A percentile compares a stretch with the other conserved stretches of the same genome.
These are phyloP conservation scores for Botrytis paeoniae DNA, from an alignment of 2,329 filamentous ascomycete species.

Conservation along the genomic window DNA sequence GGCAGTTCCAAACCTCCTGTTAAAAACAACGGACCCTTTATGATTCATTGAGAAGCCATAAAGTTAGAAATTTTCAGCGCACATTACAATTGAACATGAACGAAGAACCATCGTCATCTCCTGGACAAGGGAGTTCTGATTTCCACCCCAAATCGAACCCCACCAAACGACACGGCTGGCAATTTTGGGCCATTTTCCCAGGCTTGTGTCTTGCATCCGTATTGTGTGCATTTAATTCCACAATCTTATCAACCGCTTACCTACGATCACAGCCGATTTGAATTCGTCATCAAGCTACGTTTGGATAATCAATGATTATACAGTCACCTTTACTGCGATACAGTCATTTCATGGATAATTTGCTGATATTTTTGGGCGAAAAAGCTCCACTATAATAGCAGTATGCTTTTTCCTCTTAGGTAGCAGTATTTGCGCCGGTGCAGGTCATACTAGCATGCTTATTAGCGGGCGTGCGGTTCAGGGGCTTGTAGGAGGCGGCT, in stretches of 20 bases:
- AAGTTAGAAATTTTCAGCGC: accelerated
- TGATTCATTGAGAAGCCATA: background rate
- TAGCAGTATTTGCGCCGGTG: conserved; percentile 32
- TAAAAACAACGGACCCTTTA: background rate
- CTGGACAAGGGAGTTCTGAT: background rate
- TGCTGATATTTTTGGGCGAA: conserved; percentile 51
- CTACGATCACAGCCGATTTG: conserved; percentile 1
- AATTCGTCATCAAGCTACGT: conserved; percentile 1
- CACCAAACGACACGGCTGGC: background rate
- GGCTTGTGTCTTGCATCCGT: conserved; percentile 3
- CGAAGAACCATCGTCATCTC: background rate
- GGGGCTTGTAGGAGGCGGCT: conserved; percentile 40
- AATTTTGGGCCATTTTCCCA: conserved; percentile 14
- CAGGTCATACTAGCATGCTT: conserved; percentile 39
- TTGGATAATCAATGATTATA: conserved; percentile 20
- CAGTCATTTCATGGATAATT: conserved; percentile 43
- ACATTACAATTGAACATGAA: background rate
- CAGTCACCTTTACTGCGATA: conserved; percentile 8
- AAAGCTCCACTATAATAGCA: conserved; percentile 42
- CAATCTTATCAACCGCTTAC: conserved; percentile 6
- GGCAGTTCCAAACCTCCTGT: background rate
- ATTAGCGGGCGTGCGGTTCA: conserved; percentile 40
- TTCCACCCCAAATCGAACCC: too few species aligned
- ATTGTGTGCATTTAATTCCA: conserved; percentile 14
- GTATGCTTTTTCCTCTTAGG: conserved; percentile 36